phyloP scores from a whole-genome alignment of 2,329 filamentous ascomycete species.

The Neonectria punicea region DNA sequence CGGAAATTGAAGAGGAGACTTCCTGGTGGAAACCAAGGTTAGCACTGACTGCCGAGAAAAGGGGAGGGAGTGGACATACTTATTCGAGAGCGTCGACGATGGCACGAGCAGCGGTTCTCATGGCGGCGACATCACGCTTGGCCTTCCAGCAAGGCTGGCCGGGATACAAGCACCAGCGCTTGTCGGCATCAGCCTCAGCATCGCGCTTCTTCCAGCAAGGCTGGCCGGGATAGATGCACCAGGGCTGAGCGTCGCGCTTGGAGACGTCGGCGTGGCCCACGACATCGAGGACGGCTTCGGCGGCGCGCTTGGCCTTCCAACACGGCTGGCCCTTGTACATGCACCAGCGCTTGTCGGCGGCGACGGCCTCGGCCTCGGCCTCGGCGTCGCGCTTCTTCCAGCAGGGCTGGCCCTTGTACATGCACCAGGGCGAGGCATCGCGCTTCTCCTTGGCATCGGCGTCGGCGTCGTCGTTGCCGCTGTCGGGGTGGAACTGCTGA shows the following conservation, averaged over 20 bases:
- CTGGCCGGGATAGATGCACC: slow-evolving; percentile 45
- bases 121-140: slow-evolving; percentile 47
- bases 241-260: slow-evolving; percentile 43
- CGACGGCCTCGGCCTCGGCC: slow-evolving; percentile 51
- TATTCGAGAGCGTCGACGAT: slow-evolving; percentile 41
- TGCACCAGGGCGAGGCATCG: slow-evolving; percentile 48
- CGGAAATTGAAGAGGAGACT: background rate
- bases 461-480: background rate
- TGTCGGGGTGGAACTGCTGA: slow-evolving; percentile 35
- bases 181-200: slow-evolving; percentile 30
- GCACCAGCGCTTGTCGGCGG: slow-evolving; percentile 44
- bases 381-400: slow-evolving; percentile 46
- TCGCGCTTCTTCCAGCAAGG: slow-evolving; percentile 50
- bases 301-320: slow-evolving; percentile 51
- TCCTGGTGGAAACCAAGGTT: slow-evolving; percentile 12
- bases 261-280: slow-evolving; percentile 42
- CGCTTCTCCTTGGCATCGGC: slow-evolving; percentile 26
- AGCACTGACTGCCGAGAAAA: background rate
- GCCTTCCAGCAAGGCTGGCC: slow-evolving; percentile 53
- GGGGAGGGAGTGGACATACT: slow-evolving; percentile 19
- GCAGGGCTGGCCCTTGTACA: slow-evolving; percentile 53
- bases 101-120: slow-evolving; percentile 42
- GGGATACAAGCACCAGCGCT: slow-evolving; percentile 39
- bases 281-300: slow-evolving; percentile 43
- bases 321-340: slow-evolving; percentile 46